phyloP scores from a whole-genome alignment of 805 yeast genomes.

The Lipomyces chichibuensis region DNA sequence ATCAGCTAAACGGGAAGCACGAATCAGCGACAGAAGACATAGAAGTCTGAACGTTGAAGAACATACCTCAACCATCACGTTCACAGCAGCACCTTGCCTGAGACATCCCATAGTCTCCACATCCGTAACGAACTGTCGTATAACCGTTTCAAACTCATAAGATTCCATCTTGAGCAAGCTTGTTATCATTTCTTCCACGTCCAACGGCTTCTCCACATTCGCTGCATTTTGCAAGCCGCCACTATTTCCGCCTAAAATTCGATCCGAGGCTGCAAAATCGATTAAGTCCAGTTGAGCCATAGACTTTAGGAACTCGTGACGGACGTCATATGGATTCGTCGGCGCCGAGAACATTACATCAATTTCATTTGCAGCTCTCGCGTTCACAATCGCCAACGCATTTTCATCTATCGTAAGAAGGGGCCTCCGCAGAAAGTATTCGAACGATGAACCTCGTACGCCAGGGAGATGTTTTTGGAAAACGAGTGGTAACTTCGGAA shows the following conservation, averaged over 20 bases:
- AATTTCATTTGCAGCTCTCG: conserved; percentile 25
- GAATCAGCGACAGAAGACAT: conserved; percentile 53
- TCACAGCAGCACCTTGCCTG: conserved; percentile 17
- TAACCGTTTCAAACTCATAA: conserved; percentile 42
- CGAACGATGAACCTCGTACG: conserved; percentile 26
- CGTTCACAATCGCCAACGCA: conserved; percentile 22
- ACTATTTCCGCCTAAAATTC: conserved; percentile 36
- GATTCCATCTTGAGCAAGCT: conserved; percentile 31
- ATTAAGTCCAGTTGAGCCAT: conserved; percentile 50
- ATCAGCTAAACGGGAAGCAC: conserved; percentile 52
- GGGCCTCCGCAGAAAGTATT: conserved; percentile 26
- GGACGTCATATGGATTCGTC: conserved; percentile 51
- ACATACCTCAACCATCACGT: conserved; percentile 17
- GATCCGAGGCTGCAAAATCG: conserved; percentile 44
- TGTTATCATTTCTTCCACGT: neutral
- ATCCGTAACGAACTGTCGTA: conserved; percentile 38
- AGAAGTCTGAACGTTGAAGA: conserved; percentile 25
- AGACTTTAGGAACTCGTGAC: conserved; percentile 56
- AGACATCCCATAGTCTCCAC: conserved; percentile 30
- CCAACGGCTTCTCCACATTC: neutral
- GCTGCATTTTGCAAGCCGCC: conserved; percentile 12
- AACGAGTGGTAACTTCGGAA: conserved; percentile 16
- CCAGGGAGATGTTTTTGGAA: conserved; percentile 9
- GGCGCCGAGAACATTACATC: conserved; percentile 60
- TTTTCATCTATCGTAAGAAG: conserved; percentile 25